phyloP scores from a whole-genome alignment of 2,329 filamentous ascomycete genomes.

The Penicillium sp. region DNA sequence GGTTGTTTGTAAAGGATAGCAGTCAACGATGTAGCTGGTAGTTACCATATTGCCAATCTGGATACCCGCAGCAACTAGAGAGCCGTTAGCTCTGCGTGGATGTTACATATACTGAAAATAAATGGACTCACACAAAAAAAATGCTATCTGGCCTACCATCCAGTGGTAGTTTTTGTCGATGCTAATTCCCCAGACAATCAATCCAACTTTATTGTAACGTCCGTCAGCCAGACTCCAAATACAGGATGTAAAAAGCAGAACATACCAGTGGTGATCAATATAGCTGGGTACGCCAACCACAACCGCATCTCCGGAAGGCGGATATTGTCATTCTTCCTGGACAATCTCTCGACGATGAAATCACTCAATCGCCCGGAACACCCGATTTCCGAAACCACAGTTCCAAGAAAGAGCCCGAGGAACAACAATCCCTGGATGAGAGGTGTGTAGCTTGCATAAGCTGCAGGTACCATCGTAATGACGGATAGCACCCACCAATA shows the following conservation, averaged over 20 bases:
- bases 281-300: constrained; percentile 57
- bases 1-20: constrained; percentile 56
- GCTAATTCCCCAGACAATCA: constrained; percentile 57
- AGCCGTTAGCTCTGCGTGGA: not conserved
- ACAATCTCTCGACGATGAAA: constrained; percentile 48
- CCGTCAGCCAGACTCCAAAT: not conserved
- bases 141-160: constrained; percentile 57
- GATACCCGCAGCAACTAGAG: constrained; percentile 53
- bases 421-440: constrained; percentile 56
- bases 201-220: constrained; percentile 37
- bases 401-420: constrained; percentile 55
- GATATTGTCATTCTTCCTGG: constrained; percentile 45
- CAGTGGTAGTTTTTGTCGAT: constrained; percentile 56
- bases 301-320: constrained; percentile 56
- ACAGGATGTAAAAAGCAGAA: not conserved
- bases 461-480: constrained; percentile 54
- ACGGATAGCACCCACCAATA: constrained; percentile 59
- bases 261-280: constrained; percentile 46
- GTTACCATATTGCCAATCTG: constrained; percentile 58
- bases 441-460: constrained; percentile 51
- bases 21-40: constrained; percentile 56
- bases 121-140: constrained; percentile 57
- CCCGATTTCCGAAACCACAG: constrained; percentile 52
- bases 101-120: too few species aligned
- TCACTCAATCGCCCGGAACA: constrained; percentile 57